phyloP scores from a whole-genome alignment of 2,329 filamentous ascomycete genomes.

The Emergomyces pasteurianus region DNA sequence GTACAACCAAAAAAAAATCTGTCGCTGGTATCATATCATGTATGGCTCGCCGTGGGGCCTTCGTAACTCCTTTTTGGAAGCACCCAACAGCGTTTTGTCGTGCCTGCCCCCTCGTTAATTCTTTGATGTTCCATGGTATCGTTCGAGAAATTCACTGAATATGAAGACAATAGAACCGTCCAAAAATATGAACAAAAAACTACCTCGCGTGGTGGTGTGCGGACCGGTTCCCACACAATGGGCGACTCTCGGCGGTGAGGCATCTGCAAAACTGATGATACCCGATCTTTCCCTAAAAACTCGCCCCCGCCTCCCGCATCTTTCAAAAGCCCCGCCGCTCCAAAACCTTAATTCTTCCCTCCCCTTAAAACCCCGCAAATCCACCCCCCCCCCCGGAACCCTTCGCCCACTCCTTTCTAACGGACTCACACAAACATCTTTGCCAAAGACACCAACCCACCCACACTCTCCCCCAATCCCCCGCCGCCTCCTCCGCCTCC shows the following conservation, averaged over 20 bases:
- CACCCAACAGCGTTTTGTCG: neutral
- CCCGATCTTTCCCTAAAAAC: neutral
- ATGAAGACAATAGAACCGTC: neutral
- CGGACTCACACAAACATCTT: constrained; percentile 39
- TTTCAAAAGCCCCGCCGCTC: neutral
- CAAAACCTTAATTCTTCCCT: neutral
- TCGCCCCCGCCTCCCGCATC: too few species aligned
- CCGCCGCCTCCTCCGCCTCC: constrained; percentile 20
- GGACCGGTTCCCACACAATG: neutral
- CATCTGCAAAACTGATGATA: neutral
- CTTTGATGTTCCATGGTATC: neutral
- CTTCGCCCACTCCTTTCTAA: neutral
- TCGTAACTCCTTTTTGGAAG: neutral
- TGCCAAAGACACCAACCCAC: constrained; percentile 39
- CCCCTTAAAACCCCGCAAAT: neutral
- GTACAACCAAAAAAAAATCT: neutral
- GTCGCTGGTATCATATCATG: neutral
- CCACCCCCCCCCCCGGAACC: too few species aligned
- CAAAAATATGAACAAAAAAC: neutral
- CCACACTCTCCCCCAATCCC: constrained; percentile 35
- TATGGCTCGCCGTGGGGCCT: neutral
- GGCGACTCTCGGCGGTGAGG: neutral
- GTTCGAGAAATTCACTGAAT: neutral
- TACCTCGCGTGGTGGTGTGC: neutral
- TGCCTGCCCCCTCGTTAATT: neutral